A percentile compares a stretch with the other conserved stretches of the same genome.
Evolutionary conservation across 176 grass and related monocot genomes (phyloP).

Genomic region (Panicum miliaceum): DNA sequence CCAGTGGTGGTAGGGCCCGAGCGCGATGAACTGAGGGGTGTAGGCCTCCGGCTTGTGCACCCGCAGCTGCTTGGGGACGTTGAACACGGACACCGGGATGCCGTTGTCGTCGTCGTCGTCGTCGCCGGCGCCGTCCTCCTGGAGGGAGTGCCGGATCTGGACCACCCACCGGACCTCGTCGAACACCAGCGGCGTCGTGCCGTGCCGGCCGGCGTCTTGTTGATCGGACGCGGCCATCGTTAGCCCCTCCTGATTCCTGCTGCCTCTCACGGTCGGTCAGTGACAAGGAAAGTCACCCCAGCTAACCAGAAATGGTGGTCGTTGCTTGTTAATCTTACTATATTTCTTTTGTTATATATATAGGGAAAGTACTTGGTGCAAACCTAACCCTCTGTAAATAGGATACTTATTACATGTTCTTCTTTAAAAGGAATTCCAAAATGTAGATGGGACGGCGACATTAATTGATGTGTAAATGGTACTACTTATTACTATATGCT

Average conservation of each 20-base stretch:
- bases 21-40: slow-evolving; percentile 70
- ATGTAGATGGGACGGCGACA: too few relatives aligned
- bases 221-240: slow-evolving; percentile 39
- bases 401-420: too few relatives aligned
- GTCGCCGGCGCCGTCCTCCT: slow-evolving; percentile 44
- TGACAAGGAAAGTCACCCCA: neutral
- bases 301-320: neutral
- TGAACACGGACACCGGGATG: slow-evolving; percentile 76
- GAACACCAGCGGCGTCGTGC: slow-evolving; percentile 45
- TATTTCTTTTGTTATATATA: neutral
- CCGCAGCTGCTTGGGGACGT: slow-evolving; percentile 71
- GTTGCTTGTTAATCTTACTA: neutral
- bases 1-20: slow-evolving; percentile 89
- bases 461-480: too few relatives aligned
- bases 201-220: neutral
- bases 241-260: neutral
- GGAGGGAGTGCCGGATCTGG: slow-evolving; percentile 62
- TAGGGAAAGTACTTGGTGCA: too few relatives aligned
- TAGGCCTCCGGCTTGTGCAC: slow-evolving; percentile 73
- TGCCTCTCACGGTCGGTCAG: neutral
- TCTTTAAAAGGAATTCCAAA: too few relatives aligned
- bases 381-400: too few relatives aligned
- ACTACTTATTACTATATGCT: too few relatives aligned
- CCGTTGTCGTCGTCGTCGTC: slow-evolving; percentile 64
- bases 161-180: slow-evolving; percentile 84